These are phyloP conservation scores for Cryptosporidium ubiquitum DNA, from an alignment of 169 alveolate species.

Conservation along the genomic window DNA sequence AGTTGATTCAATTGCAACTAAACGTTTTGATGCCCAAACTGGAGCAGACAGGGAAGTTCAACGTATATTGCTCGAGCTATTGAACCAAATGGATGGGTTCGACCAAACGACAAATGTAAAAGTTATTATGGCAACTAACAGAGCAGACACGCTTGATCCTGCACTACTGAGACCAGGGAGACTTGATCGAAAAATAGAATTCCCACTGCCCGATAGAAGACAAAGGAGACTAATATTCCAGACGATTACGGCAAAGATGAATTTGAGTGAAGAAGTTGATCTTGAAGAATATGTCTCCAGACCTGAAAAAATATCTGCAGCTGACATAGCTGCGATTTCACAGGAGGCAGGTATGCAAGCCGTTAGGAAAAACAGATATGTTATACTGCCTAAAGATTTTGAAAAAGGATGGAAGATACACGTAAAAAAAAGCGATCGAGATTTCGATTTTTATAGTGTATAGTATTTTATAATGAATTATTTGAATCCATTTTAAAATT, in stretches of 20 bases:
- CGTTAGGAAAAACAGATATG: constrained; percentile 97
- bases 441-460: constrained; percentile 92
- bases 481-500: neutral
- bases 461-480: constrained; percentile 45
- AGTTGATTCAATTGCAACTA: constrained; percentile 98
- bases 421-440: constrained; percentile 93
- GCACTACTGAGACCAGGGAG: constrained; percentile 99
- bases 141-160: constrained; percentile 99
- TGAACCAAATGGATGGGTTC: constrained; percentile 99
- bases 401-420: constrained; percentile 97
- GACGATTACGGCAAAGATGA: constrained; percentile 97
- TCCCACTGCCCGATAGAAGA: constrained; percentile 98
- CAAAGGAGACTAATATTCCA: constrained; percentile 95
- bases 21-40: constrained; percentile 95
- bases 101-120: constrained; percentile 96
- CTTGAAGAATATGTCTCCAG: constrained; percentile 96
- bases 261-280: constrained; percentile 96
- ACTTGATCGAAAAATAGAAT: constrained; percentile 97
- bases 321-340: constrained; percentile 98
- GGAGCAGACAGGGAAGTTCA: constrained; percentile 99
- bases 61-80: constrained; percentile 95
- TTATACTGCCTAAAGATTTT: constrained; percentile 94
- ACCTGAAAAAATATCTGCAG: constrained; percentile 98
- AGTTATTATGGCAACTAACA: constrained; percentile 99
- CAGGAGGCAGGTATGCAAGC: constrained; percentile 99